phyloP scores from a whole-genome alignment of 805 yeast genomes.

The Torulaspora microellipsoides region DNA sequence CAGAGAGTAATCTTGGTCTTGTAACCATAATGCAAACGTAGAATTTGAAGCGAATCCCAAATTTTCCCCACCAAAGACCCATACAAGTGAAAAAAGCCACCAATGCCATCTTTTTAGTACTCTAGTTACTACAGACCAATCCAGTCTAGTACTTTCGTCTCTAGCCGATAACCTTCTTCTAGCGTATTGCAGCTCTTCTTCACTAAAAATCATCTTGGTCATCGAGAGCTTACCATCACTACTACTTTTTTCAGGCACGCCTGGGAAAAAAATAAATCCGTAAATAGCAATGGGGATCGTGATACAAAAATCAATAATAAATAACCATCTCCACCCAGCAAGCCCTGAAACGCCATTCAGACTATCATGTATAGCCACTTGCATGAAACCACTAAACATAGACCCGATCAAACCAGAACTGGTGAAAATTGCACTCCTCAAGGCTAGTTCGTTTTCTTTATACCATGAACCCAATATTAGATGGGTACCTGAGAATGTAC shows the following conservation, averaged over 20 bases:
- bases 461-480: slow-evolving; percentile 52
- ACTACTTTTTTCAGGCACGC: slow-evolving; percentile 42
- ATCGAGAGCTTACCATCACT: slow-evolving; percentile 19
- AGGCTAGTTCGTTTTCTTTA: slow-evolving; percentile 44
- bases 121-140: slow-evolving; percentile 39
- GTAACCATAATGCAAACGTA: slow-evolving; percentile 46
- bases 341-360: slow-evolving; percentile 46
- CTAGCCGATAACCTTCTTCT: slow-evolving; percentile 40
- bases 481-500: slow-evolving; percentile 53
- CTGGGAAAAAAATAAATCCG: slow-evolving; percentile 58
- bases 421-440: slow-evolving; percentile 51
- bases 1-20: slow-evolving; percentile 39
- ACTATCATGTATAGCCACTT: slow-evolving; percentile 46
- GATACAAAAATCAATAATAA: slow-evolving; percentile 55
- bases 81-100: slow-evolving; percentile 49
- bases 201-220: slow-evolving; percentile 36
- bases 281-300: slow-evolving; percentile 54
- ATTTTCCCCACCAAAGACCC: slow-evolving; percentile 49
- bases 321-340: slow-evolving; percentile 67
- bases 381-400: slow-evolving; percentile 53
- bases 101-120: slow-evolving; percentile 53
- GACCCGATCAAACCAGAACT: slow-evolving; percentile 52
- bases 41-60: slow-evolving; percentile 45
- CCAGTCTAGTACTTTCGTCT: slow-evolving; percentile 37
- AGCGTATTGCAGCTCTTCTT: slow-evolving; percentile 41